These are phyloP conservation scores for Solanum chacoense DNA, from an alignment of 305 asterid genomes.

Conservation along the genomic window DNA sequence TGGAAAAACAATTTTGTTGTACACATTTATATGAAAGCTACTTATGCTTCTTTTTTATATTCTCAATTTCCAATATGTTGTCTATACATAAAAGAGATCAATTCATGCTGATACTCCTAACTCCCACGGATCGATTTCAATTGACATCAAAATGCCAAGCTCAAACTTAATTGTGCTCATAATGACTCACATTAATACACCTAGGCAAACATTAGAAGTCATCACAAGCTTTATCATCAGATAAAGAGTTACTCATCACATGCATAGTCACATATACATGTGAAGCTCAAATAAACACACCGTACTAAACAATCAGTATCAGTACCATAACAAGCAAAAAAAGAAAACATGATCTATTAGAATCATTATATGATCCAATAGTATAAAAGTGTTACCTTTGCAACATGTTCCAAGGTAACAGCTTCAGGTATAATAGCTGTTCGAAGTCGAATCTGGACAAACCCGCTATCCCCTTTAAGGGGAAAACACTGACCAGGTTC, in stretches of 20 bases:
- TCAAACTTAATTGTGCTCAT: background rate
- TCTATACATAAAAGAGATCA: background rate
- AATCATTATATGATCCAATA: background rate
- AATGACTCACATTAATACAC: background rate
- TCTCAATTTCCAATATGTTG: background rate
- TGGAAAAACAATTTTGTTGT: background rate
- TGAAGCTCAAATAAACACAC: background rate
- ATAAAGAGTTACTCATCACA: background rate
- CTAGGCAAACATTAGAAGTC: background rate
- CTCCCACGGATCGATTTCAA: background rate
- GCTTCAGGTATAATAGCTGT: slow-evolving; percentile 67
- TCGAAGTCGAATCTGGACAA: slow-evolving; percentile 63
- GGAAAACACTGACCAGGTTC: slow-evolving; percentile 95
- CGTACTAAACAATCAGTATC: background rate
- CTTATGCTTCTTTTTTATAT: background rate
- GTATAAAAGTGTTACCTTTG: slow-evolving; percentile 37
- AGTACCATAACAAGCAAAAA: background rate
- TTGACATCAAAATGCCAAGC: background rate
- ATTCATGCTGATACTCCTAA: background rate
- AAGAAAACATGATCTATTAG: background rate
- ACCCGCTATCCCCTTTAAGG: slow-evolving; percentile 57
- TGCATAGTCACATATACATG: background rate
- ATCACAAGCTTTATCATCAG: background rate
- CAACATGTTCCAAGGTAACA: slow-evolving; percentile 80
- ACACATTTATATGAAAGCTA: background rate